phyloP scores from a whole-genome alignment of 768 basidiomycete species.

The Daedaleopsis nitida region DNA sequence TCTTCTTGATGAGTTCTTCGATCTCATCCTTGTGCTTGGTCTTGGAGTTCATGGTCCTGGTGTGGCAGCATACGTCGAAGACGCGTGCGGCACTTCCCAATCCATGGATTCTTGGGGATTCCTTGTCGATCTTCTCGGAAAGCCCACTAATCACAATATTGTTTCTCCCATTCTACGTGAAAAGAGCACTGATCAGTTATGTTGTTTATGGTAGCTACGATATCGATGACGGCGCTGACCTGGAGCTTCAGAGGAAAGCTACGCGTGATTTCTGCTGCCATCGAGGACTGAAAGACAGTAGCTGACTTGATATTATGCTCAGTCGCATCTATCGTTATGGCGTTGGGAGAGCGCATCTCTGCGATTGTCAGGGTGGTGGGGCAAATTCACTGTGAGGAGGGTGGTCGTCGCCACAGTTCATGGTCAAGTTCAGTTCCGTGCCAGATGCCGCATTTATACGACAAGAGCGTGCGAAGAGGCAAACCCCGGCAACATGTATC shows the following conservation, averaged over 20 bases:
- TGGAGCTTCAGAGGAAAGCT: conserved; percentile 49
- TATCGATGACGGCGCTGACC: conserved; percentile 32
- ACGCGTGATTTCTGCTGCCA: conserved; percentile 61
- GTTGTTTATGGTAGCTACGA: not conserved
- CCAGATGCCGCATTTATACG: no score
- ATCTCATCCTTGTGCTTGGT: conserved; percentile 25
- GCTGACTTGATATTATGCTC: conserved; percentile 48
- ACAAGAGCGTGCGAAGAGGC: no score
- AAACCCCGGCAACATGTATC: no score
- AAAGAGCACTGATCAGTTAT: not conserved
- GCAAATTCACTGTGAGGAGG: no score
- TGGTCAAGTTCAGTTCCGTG: no score
- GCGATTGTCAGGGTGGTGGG: no score
- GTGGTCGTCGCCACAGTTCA: no score
- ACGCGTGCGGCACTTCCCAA: conserved; percentile 46
- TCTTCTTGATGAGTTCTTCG: conserved; percentile 35
- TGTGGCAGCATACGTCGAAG: conserved; percentile 55
- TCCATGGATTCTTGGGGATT: conserved; percentile 56
- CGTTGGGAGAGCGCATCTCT: not conserved
- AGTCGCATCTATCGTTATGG: not conserved
- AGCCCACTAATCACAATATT: conserved; percentile 51
- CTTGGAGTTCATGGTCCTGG: not conserved
- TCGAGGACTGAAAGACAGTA: conserved; percentile 56
- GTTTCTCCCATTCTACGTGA: conserved; percentile 50
- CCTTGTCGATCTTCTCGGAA: conserved; percentile 50